Base-by-base conservation (phyloP, 108 stramenopile genomes). In the Hondaea fermentalgiana region DNA sequence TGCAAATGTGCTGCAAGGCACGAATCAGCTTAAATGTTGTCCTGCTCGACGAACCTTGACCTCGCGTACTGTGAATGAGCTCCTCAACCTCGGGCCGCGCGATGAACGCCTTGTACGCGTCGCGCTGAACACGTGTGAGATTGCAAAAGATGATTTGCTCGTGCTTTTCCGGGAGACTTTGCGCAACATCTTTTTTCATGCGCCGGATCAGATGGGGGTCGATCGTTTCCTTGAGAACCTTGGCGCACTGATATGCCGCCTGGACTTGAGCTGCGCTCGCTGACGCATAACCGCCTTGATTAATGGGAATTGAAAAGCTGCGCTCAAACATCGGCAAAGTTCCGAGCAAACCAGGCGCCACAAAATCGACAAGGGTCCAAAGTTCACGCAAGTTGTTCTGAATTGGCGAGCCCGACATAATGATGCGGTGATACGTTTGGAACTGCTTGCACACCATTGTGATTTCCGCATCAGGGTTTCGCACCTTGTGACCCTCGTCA, bases 401-500 rank as follows among this genome's bases (percentile, higher is more conserved):
- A 59, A 99, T 96, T 0, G 98, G 98, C 3, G 97, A 97, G 16
- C 98, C 98, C 4, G 97, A 96, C 29, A 99, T 92, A 8, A 98
- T 88, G 16, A 94, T 58, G 43, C 94, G 90, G 71, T 93, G 93
- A 16, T 59, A 35, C 8, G 94, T 92, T 8, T 88, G 88, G 23
- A 95, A 76, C 44, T 91, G 87, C 94, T 99, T 99, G 94, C 97
- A 97, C 44, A 95, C 95, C 72, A 96, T 87, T 12, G 99, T 98
- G 6, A 99, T 92, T 60, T 97, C 96, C 19, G 98, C 97, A 71
- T 97, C 97, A 5, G 99, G 98, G 91, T 99, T 99, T 25, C 98
- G 93, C 69, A 99, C 98, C 92, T 97, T 97, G 93, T 99, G 99
- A 3, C 97, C 99, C 91, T 99, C 99, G 88, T 99, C 99, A 89